phyloP scores from a whole-genome alignment of 75 land plant genomes.

The Gnetum montanum region DNA sequence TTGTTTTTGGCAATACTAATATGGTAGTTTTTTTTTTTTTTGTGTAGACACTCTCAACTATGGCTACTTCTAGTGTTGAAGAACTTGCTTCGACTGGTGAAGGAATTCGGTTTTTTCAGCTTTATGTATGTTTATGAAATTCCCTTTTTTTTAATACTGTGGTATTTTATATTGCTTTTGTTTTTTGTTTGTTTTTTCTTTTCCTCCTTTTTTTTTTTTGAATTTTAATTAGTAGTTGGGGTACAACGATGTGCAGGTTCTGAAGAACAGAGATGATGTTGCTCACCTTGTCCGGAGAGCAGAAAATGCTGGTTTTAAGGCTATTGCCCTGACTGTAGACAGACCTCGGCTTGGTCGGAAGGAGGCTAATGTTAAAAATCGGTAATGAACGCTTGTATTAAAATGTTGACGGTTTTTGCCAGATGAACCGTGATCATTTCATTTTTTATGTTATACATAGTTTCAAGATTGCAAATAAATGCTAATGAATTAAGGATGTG shows the following conservation, averaged over 20 bases:
- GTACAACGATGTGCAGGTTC: constrained; percentile 51
- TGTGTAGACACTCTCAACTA: constrained; percentile 68
- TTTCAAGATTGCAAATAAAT: neutral
- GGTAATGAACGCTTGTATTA: constrained; percentile 21
- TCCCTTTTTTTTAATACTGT: neutral
- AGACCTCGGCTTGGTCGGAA: constrained; percentile 79
- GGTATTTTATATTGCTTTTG: no score
- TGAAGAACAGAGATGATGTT: constrained; percentile 76
- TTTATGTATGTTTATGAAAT: constrained; percentile 41
- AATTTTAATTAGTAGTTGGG: neutral
- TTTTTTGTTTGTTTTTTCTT: no score
- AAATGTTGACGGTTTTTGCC: neutral
- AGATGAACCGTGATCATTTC: neutral
- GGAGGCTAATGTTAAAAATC: constrained; percentile 88
- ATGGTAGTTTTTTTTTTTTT: no score
- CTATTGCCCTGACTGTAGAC: constrained; percentile 89
- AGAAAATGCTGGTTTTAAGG: constrained; percentile 82
- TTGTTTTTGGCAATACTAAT: no score
- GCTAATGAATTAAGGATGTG: no score
- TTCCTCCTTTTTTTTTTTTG: neutral
- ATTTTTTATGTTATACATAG: neutral
- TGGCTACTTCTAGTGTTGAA: constrained; percentile 87
- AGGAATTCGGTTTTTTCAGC: constrained; percentile 83
- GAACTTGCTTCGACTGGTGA: constrained; percentile 82
- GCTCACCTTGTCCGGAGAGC: constrained; percentile 84